These are phyloP conservation scores for Spongispora temasekensis DNA, from an alignment of 1,284 basidiomycete genomes.

Conservation along the genomic window DNA sequence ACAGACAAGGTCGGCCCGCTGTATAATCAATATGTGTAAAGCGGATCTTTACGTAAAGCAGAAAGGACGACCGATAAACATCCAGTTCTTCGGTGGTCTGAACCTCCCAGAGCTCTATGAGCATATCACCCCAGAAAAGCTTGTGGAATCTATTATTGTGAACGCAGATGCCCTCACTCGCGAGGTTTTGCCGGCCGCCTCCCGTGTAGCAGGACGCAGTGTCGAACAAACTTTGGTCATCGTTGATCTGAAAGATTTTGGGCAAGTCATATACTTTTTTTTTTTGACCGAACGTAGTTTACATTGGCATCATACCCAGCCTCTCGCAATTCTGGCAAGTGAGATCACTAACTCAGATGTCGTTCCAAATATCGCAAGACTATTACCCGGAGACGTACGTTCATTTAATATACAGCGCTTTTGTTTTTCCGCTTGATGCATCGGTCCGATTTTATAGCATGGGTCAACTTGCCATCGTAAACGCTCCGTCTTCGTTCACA, in stretches of 20 bases:
- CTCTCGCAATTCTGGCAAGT: constrained; percentile 73
- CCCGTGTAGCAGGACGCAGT: constrained; percentile 49
- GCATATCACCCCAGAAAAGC: constrained; percentile 57
- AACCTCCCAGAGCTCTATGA: constrained; percentile 63
- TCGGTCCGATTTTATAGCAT: constrained; percentile 45
- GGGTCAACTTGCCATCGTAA: constrained; percentile 68
- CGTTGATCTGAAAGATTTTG: constrained; percentile 67
- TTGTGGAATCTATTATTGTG: constrained; percentile 64
- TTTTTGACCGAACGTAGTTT: too few relatives aligned
- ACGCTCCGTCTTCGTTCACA: constrained; percentile 70
- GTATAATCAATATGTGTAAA: neutral
- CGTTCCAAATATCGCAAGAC: constrained; percentile 74
- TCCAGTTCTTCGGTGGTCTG: constrained; percentile 61
- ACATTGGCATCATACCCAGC: constrained; percentile 34
- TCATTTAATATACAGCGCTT: neutral
- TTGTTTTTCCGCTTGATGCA: neutral
- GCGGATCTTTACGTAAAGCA: constrained; percentile 26
- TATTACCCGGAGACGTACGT: constrained; percentile 74
- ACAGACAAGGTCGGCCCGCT: constrained; percentile 54
- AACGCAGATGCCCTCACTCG: constrained; percentile 61
- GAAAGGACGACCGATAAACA: constrained; percentile 69
- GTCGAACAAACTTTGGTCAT: constrained; percentile 61
- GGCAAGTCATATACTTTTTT: constrained; percentile 41
- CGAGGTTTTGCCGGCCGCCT: constrained; percentile 67
- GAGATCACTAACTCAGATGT: constrained; percentile 55